Conservation (phyloP, 352 stramenopile genomes). For the Phytophthora fragariae region DNA sequence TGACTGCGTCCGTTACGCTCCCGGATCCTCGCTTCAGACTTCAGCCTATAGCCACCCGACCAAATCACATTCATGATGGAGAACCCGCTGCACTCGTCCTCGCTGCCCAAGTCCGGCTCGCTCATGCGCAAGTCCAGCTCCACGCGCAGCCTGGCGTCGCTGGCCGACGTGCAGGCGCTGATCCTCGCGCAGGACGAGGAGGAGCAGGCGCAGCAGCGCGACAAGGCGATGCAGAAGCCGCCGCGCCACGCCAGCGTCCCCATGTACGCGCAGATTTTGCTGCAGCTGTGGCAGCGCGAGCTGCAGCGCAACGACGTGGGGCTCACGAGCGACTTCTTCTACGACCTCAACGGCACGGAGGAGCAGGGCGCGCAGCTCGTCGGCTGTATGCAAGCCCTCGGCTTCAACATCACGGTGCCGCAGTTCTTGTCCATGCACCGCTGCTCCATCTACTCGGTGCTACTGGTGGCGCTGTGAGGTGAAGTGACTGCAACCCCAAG, state of each 20-base stretch:
- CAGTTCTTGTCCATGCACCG: conserved; percentile 72
- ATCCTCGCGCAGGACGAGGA: conserved; percentile 57
- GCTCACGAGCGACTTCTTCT: conserved; percentile 73
- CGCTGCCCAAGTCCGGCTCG: conserved; percentile 32
- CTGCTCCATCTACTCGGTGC: conserved; percentile 79
- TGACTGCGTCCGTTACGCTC: not conserved
- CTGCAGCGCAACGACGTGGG: conserved; percentile 65
- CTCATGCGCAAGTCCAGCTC: conserved; percentile 65
- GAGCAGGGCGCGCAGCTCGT: conserved; percentile 66
- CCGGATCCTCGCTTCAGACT: not conserved
- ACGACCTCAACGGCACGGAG: conserved; percentile 66
- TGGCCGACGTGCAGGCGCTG: conserved; percentile 49
- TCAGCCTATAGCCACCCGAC: not conserved
- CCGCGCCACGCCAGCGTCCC: conserved; percentile 72
- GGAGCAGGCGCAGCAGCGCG: conserved; percentile 49
- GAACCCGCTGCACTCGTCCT: conserved; percentile 39
- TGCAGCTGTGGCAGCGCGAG: conserved; percentile 72
- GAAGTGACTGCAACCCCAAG: not conserved
- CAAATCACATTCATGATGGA: conserved; percentile 37
- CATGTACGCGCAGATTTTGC: conserved; percentile 72
- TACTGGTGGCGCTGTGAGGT: conserved; percentile 64
- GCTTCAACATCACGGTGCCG: conserved; percentile 65
- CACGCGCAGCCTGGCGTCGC: conserved; percentile 53
- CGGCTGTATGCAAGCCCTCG: conserved; percentile 66
- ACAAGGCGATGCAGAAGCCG: conserved; percentile 60